phyloP scores from a whole-genome alignment of 116 monocot species.

The Posidonia oceanica region DNA sequence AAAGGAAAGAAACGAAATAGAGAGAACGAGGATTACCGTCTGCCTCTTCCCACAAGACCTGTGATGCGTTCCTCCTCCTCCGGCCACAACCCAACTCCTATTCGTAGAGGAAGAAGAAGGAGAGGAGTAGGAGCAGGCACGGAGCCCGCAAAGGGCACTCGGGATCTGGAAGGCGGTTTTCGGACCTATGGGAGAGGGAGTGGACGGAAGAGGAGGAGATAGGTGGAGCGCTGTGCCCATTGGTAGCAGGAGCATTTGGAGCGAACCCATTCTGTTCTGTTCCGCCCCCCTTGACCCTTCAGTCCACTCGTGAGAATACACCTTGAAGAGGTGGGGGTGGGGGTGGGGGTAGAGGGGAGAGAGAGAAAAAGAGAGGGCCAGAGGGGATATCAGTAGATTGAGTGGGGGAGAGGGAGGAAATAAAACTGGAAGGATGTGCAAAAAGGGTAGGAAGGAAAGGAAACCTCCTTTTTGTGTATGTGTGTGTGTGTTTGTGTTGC shows the following conservation, averaged over 20 bases:
- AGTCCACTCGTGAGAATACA: too few relatives aligned
- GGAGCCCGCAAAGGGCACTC: neutral
- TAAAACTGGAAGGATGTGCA: too few relatives aligned
- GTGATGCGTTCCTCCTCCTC: too few relatives aligned
- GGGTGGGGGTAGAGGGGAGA: too few relatives aligned
- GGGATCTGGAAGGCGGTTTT: neutral
- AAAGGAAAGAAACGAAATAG: neutral
- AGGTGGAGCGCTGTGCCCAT: neutral
- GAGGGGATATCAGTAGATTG: too few relatives aligned
- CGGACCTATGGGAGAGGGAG: neutral
- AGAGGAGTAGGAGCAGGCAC: neutral
- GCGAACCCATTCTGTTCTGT: neutral
- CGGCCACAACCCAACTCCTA: neutral
- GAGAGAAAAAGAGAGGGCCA: too few relatives aligned
- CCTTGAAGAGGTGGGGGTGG: too few relatives aligned
- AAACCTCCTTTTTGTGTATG: too few relatives aligned
- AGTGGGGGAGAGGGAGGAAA: too few relatives aligned
- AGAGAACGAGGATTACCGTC: neutral
- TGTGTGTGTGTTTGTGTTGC: too few relatives aligned
- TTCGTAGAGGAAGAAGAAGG: neutral
- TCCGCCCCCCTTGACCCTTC: too few relatives aligned
- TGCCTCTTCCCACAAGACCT: neutral
- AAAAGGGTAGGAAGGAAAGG: too few relatives aligned
- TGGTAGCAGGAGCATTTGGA: neutral
- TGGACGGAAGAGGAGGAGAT: neutral